Evolutionary conservation across 257 asterid genomes (phyloP).

Genomic region (Galeopsis tetrahit): DNA sequence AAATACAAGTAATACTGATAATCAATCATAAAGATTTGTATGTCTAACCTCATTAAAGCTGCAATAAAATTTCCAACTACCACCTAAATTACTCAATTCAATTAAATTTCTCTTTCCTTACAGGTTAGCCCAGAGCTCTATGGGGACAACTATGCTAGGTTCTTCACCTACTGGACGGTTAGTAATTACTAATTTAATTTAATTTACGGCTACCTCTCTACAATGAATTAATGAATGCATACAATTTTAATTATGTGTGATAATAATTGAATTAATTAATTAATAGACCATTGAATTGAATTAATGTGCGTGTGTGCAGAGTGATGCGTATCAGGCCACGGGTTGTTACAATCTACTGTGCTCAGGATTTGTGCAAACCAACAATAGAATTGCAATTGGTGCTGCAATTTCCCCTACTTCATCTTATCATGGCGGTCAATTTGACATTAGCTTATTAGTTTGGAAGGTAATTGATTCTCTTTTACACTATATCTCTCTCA

Average conservation of each 20-base stretch:
- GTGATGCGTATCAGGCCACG: slow-evolving; percentile 90
- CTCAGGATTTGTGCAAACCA: slow-evolving; percentile 95
- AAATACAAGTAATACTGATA: slow-evolving; percentile 5
- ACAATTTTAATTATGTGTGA: slow-evolving; percentile 14
- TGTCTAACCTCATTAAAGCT: slow-evolving; percentile 35
- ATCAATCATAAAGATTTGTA: slow-evolving; percentile 8
- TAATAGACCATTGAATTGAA: slow-evolving; percentile 20
- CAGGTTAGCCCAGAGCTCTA: slow-evolving; percentile 97
- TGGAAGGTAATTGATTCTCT: slow-evolving; percentile 69
- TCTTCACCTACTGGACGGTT: slow-evolving; percentile 97
- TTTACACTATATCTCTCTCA: not conserved
- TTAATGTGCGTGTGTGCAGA: slow-evolving; percentile 49
- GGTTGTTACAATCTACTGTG: slow-evolving; percentile 97
- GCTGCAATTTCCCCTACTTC: slow-evolving; percentile 95
- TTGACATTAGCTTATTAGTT: slow-evolving; percentile 79
- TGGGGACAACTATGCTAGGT: slow-evolving; percentile 85
- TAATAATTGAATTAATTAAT: slow-evolving; percentile 2
- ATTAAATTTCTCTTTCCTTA: slow-evolving; percentile 25
- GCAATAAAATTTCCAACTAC: slow-evolving; percentile 53
- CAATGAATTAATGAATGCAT: not conserved
- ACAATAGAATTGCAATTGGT: slow-evolving; percentile 80
- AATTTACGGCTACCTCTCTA: no score
- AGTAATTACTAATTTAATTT: slow-evolving; percentile 26
- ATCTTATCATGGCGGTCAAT: slow-evolving; percentile 76
- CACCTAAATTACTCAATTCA: slow-evolving; percentile 32